Base-by-base conservation (phyloP, 345 rosid genomes). In the Geranium rotundifolium region DNA sequence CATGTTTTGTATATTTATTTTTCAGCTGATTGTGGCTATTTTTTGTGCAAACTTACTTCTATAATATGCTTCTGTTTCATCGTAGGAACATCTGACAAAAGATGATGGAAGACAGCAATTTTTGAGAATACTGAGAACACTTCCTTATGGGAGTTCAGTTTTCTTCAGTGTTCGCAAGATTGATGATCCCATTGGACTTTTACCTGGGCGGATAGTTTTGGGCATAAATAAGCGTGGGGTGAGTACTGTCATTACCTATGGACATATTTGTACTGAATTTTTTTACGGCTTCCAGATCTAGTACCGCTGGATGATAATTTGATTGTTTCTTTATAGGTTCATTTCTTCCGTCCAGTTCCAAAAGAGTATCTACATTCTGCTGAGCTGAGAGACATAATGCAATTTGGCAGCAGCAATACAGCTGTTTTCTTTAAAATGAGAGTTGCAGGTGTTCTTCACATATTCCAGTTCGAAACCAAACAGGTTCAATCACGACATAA, bases 201-300 rank as follows among this genome's bases (percentile, higher is more conserved):
- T 93, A 69, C 99, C 96, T 0, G 99, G 99, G 41, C 68, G 93
- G 64, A 88, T 93, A 41, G 77, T 93, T 75, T 68, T 93, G 83
- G 99, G 99, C 29, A 93, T 93, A 71, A 90, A 93, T 71, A 93
- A 83, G 79, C 91, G 97, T 59, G 99, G 97, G 91, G 99, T 93
- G 56, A 80, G 95, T 46, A 5, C 52, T 46, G 3, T 46, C 4
- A 7, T 1, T 9, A 7, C 3, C 0, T 46, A 14, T 46, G 27
- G 2, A 12, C 52, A 46, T 46, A 9, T 0, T 46, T 46, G 50
- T 10, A 12, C 3, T 46, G 52, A 14, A 46, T 3, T 9, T 46
- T 9, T 10, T 9, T 9, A 29, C 55, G 55, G 59, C 14, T 9
- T 46, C 12, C 14, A 7, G 52, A 7, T 46, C 12, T 1, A 7